phyloP scores from a whole-genome alignment of 2,329 filamentous ascomycete species.

The Monosporascus sp. region DNA sequence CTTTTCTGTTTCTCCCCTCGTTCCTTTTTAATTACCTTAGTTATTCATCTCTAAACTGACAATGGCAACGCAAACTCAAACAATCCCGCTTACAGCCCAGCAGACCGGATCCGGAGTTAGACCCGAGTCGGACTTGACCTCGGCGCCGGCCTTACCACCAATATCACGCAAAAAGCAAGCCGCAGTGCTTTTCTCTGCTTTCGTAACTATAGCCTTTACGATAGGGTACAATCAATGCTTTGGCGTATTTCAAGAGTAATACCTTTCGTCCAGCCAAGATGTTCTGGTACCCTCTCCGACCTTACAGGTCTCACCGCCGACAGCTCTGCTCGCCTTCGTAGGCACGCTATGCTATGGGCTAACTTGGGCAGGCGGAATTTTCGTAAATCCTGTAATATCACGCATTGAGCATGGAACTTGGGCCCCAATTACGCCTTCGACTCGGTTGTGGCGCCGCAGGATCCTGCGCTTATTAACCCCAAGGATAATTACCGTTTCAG shows the following conservation, averaged over 20 bases:
- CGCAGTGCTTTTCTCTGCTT: constrained; percentile 37
- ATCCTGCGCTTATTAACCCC: constrained; percentile 21
- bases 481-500: constrained; percentile 34
- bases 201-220: constrained; percentile 40
- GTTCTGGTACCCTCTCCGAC: constrained; percentile 31
- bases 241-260: constrained; percentile 45
- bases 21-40: no score
- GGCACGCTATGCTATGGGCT: constrained; percentile 44
- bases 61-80: constrained; percentile 12
- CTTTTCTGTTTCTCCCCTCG: no score
- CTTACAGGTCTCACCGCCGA: constrained; percentile 25
- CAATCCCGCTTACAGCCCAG: constrained; percentile 6
- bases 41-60: no score
- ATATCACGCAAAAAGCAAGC: constrained; percentile 37
- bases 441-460: constrained; percentile 17
- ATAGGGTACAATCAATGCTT: constrained; percentile 46
- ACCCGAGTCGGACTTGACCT: constrained; percentile 1
- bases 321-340: constrained; percentile 42
- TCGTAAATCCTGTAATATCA: constrained; percentile 43
- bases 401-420: constrained; percentile 32
- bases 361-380: constrained; percentile 44
- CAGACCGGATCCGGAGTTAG: constrained; percentile 1
- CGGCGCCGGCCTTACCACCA: constrained; percentile 23
- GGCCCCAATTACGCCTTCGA: constrained; percentile 12
- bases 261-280: constrained; percentile 35